Conservation (phyloP, 179 eudicot species). For the Patellifolia procumbens region DNA sequence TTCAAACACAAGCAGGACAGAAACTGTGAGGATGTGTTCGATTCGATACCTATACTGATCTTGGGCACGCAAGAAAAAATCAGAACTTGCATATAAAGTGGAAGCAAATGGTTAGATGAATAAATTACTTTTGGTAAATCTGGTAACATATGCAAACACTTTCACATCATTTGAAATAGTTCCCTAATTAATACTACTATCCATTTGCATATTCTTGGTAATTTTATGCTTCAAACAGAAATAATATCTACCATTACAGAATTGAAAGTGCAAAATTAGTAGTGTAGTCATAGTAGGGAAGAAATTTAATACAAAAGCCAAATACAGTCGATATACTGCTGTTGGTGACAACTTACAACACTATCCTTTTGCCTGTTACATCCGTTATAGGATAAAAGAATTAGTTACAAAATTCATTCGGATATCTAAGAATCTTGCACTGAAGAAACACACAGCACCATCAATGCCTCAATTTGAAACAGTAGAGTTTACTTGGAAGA, state of each 20-base stretch:
- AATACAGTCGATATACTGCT: not conserved
- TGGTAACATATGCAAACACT: not conserved
- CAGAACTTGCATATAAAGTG: not conserved
- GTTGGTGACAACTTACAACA: not conserved
- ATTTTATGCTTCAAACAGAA: not conserved
- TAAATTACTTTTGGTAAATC: not conserved
- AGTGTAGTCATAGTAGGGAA: not conserved
- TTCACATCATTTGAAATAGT: not conserved
- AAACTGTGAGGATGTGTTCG: not conserved
- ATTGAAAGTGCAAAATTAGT: not conserved
- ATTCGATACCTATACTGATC: not conserved
- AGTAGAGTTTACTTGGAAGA: not conserved
- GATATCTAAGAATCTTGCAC: conserved; percentile 1
- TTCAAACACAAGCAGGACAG: not conserved
- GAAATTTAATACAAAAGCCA: not conserved
- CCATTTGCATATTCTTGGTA: not conserved
- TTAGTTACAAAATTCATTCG: not conserved
- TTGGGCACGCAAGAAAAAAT: not conserved
- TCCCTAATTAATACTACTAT: not conserved
- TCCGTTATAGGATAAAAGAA: not conserved
- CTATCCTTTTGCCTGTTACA: not conserved
- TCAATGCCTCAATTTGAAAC: not conserved
- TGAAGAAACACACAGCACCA: not conserved
- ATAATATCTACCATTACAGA: not conserved
- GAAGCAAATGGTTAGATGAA: not conserved